Percentiles rank a stretch among this genome's conserved stretches.
These are phyloP conservation scores for Hypericum androsaemum DNA, from an alignment of 345 rosid genomes.

Conservation along the genomic window DNA sequence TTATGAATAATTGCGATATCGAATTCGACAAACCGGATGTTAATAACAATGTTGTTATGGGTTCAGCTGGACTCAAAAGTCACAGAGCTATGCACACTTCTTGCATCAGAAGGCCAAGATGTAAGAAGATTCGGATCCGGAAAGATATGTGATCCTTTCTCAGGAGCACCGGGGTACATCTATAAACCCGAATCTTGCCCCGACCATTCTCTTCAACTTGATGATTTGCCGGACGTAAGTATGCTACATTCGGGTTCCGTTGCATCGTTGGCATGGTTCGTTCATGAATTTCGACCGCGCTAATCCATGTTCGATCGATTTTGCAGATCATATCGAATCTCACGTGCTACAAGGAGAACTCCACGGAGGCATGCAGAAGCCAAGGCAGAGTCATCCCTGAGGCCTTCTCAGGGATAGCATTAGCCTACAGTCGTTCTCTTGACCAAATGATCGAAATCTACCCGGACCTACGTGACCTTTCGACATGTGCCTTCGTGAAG, in stretches of 20 bases:
- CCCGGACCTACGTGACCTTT: conserved; percentile 41
- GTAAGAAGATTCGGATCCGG: conserved; percentile 8
- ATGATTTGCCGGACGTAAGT: conserved; percentile 43
- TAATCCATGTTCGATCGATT: not conserved
- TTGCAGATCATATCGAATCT: conserved; percentile 39
- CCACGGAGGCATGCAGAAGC: conserved; percentile 21
- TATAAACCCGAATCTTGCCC: conserved; percentile 35
- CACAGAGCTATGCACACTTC: conserved; percentile 10
- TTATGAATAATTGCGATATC: no score
- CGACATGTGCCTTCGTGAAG: conserved; percentile 38
- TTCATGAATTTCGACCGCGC: not conserved
- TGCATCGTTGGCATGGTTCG: not conserved
- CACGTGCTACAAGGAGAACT: conserved; percentile 35
- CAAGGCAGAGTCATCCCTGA: conserved; percentile 40
- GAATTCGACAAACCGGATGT: not conserved
- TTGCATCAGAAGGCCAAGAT: conserved; percentile 11
- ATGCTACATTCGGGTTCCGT: not conserved
- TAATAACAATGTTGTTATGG: not conserved
- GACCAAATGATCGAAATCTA: conserved; percentile 35
- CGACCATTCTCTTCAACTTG: conserved; percentile 26
- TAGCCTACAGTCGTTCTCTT: conserved; percentile 39
- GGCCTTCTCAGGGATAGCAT: conserved; percentile 25
- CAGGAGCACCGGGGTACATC: conserved; percentile 31
- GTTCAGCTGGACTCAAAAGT: conserved; percentile 42
- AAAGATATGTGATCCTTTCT: conserved; percentile 52